Evolutionary conservation across 495 filamentous ascomycete species (phyloP).

Genomic region (Lasiosphaeria ovina): DNA sequence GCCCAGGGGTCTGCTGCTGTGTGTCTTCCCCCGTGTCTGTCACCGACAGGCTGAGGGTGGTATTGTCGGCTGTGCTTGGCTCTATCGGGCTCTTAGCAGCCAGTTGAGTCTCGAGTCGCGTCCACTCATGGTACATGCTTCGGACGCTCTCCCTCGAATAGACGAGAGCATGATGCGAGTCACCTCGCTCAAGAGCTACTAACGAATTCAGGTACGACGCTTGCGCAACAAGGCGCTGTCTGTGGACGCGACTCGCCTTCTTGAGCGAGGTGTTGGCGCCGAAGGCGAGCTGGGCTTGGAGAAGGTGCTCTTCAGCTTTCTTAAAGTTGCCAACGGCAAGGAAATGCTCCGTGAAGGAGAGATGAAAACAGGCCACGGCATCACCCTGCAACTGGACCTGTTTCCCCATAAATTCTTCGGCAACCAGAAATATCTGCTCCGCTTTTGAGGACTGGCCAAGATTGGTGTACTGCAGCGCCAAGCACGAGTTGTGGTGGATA

Average conservation of each 20-base stretch:
- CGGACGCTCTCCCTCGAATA: conserved; percentile 66
- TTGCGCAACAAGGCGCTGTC: conserved; percentile 46
- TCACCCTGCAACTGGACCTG: conserved; percentile 22
- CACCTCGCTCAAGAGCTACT: conserved; percentile 62
- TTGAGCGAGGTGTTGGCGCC: conserved; percentile 14
- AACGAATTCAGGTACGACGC: conserved; percentile 61
- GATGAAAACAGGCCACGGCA: conserved; percentile 54
- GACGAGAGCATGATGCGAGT: conserved; percentile 60
- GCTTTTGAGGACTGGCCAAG: conserved; percentile 78
- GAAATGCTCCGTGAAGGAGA: conserved; percentile 73
- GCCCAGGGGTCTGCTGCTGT: conserved; percentile 40
- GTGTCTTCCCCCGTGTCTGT: conserved; percentile 20
- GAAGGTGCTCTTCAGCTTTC: conserved; percentile 50
- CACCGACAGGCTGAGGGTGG: conserved; percentile 19
- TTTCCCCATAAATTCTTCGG: conserved; percentile 39
- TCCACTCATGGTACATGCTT: conserved; percentile 69
- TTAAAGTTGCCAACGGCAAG: conserved; percentile 64
- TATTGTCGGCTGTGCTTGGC: conserved; percentile 32
- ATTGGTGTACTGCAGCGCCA: conserved; percentile 70
- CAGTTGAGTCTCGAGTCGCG: conserved; percentile 52
- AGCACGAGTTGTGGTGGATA: conserved; percentile 54
- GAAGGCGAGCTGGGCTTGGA: conserved; percentile 36
- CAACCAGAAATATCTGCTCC: conserved; percentile 59
- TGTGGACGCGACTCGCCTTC: conserved; percentile 26
- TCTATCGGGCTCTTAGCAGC: conserved; percentile 31